Evolutionary conservation across 1,139 yeast genomes (phyloP), one percentile per base, ranked within the genome.

Genomic region (Debaryomyces fabryi): DNA sequence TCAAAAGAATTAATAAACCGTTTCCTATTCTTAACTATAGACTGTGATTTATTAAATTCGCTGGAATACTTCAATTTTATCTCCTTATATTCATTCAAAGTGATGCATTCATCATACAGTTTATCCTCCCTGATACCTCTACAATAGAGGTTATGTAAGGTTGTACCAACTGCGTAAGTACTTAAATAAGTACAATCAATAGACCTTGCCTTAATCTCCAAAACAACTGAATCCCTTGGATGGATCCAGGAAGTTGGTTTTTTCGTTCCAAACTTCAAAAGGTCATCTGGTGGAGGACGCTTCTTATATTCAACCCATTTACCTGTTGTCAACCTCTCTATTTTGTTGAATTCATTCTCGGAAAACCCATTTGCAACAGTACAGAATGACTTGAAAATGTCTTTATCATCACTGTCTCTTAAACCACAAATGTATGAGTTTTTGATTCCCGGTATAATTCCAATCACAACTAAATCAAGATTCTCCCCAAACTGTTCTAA

Each of bases 291-390:
- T 0, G 78, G 78, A 74, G 54, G 67, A 10, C 59, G 56, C 13
- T 58, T 60, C 20, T 70, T 68, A 47, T 70, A 72, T 32, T 72
- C 66, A 5, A 70, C 71, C 96, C 96, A 89, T 52, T 80, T 78
- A 1, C 82, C 84, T 34, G 74, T 68, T 0, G 96, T 83, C 9
- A 72, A 51, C 21, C 82, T 71, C 39, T 80, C 81, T 33, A 93
- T 85, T 46, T 72, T 74, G 35, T 78, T 78, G 53, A 77, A 85
- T 49, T 87, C 93, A 1, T 75, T 79, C 4, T 71, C 67, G 8
- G 88, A 81, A 54, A 93, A 82, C 0, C 98, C 98, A 60, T 92
- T 91, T 0, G 96, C 95, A 35, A 91, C 89, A 35, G 81, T 78
- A 57, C 96, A 87, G 52, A 93, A 86, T 16, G 95, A 81, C 54